phyloP scores from a whole-genome alignment of 805 yeast species.

The Starmerella bombicola region DNA sequence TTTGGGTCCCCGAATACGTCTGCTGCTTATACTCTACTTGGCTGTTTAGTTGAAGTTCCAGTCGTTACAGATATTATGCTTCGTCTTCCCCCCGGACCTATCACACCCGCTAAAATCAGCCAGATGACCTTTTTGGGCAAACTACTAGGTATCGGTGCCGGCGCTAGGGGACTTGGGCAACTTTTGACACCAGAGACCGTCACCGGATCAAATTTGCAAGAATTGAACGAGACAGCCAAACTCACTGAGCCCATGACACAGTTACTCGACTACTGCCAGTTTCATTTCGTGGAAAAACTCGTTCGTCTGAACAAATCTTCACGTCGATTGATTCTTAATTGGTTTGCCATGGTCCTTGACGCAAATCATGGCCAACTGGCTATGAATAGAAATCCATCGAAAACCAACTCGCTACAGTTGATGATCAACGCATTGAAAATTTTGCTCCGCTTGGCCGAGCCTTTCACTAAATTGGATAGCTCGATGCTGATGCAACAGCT shows the following conservation, averaged over 20 bases:
- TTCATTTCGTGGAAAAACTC: slow-evolving; percentile 56
- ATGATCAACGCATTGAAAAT: slow-evolving; percentile 65
- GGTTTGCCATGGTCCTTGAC: slow-evolving; percentile 64
- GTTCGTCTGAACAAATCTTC: slow-evolving; percentile 60
- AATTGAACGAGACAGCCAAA: slow-evolving; percentile 31
- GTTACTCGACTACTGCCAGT: slow-evolving; percentile 41
- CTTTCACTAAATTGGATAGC: slow-evolving; percentile 54
- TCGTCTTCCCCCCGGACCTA: slow-evolving; percentile 1
- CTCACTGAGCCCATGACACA: slow-evolving; percentile 25
- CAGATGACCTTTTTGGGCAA: slow-evolving; percentile 2
- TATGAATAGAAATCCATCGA: slow-evolving; percentile 50
- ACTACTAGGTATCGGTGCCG: slow-evolving; percentile 1
- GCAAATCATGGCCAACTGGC: slow-evolving; percentile 80
- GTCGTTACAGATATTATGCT: slow-evolving; percentile 4
- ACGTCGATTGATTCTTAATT: slow-evolving; percentile 49
- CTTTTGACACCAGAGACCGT: slow-evolving; percentile 30
- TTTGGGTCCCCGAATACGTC: slow-evolving; percentile 7
- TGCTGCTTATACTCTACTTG: slow-evolving; percentile 3
- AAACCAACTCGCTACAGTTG: slow-evolving; percentile 65
- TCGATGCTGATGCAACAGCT: slow-evolving; percentile 35
- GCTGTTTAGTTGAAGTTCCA: slow-evolving; percentile 3
- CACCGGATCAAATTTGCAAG: slow-evolving; percentile 21
- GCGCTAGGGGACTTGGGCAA: slow-evolving; percentile 1
- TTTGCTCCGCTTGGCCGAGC: slow-evolving; percentile 61
- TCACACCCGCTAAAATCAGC: slow-evolving; percentile 8